Percentiles rank a stretch among this genome's conserved stretches.
These are phyloP conservation scores for Stevia rebaudiana DNA, from an alignment of 140 eudicot species.

Conservation along the genomic window DNA sequence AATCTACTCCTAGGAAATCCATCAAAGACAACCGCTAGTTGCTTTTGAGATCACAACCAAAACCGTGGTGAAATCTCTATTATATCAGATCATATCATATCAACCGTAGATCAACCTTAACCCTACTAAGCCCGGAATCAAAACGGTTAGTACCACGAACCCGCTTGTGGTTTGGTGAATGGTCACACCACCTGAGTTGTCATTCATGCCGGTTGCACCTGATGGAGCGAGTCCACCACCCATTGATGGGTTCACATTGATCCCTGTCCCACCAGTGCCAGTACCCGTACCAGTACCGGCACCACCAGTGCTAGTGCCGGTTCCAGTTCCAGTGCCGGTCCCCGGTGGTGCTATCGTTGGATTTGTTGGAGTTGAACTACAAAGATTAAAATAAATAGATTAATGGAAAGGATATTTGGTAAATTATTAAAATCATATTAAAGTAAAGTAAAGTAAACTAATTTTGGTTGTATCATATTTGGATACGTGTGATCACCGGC, in stretches of 20 bases:
- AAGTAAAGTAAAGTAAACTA: no score
- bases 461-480: no score
- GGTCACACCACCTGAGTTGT: constrained; percentile 22
- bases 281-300: not conserved
- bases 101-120: constrained; percentile 22
- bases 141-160: constrained; percentile 16
- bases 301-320: not conserved
- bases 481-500: not conserved
- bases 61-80: constrained; percentile 20
- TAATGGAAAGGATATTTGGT: not conserved
- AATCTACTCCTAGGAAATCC: constrained; percentile 25
- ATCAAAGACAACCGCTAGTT: constrained; percentile 29
- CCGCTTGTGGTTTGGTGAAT: constrained; percentile 8
- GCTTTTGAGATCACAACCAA: constrained; percentile 23
- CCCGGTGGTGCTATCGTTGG: constrained; percentile 35
- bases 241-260: constrained; percentile 37
- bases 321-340: constrained; percentile 19
- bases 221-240: constrained; percentile 48
- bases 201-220: constrained; percentile 37
- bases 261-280: constrained; percentile 15
- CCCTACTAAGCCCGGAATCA: constrained; percentile 28
- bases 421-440: not conserved
- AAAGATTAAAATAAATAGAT: not conserved
- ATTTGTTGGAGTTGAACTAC: constrained; percentile 34
- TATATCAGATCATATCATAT: constrained; percentile 10